Conservation (phyloP, 2,329 filamentous ascomycete species). For the Ilyonectria sp. region DNA sequence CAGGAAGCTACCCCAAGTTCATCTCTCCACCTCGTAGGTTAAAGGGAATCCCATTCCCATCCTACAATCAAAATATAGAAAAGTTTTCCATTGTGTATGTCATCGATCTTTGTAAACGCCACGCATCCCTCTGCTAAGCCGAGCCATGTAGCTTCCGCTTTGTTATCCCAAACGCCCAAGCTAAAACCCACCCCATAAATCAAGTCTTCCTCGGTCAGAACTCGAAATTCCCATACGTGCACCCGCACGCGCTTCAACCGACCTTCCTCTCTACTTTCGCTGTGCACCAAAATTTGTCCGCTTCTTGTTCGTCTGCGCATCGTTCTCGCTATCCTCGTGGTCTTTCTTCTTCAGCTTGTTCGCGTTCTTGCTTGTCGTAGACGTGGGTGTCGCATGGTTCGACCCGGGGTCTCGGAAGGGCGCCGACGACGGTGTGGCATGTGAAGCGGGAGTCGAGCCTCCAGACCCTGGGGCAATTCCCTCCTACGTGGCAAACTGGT, state of each 20-base stretch:
- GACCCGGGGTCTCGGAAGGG: conserved; percentile 66
- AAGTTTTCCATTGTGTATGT: neutral
- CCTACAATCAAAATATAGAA: neutral
- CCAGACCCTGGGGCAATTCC: conserved; percentile 55
- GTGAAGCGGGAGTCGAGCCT: conserved; percentile 53
- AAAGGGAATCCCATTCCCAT: neutral
- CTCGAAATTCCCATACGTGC: neutral
- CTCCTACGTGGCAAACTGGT: conserved; percentile 35
- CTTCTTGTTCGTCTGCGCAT: conserved; percentile 67
- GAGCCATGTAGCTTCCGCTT: conserved; percentile 3
- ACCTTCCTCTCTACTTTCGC: conserved; percentile 59
- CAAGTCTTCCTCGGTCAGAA: neutral
- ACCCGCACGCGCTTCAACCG: neutral
- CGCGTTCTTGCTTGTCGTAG: conserved; percentile 61
- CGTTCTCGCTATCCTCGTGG: conserved; percentile 72
- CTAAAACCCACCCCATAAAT: neutral
- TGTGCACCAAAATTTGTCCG: conserved; percentile 71
- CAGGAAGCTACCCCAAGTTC: neutral
- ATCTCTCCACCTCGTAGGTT: neutral
- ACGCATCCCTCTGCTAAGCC: neutral
- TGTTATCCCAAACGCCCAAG: conserved; percentile 20
- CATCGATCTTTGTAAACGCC: conserved; percentile 7
- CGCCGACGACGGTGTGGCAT: conserved; percentile 64
- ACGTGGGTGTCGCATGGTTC: conserved; percentile 70
- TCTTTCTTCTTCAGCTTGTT: conserved; percentile 70